Evolutionary conservation across 352 stramenopile species (phyloP).

Genomic region (Peronospora belbahrii): DNA sequence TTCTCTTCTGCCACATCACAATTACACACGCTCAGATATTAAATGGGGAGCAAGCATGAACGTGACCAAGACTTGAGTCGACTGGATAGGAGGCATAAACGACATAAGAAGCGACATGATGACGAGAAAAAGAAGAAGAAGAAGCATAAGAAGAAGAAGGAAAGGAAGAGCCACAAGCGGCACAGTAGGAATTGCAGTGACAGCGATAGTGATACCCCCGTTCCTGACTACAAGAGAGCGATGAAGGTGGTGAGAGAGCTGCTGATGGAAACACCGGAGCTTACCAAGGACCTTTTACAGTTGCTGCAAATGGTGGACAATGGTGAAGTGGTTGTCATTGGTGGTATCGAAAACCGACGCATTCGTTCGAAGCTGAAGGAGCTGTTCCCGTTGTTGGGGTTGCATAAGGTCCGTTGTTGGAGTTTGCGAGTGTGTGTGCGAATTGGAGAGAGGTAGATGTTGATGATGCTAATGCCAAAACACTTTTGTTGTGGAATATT

Average conservation of each 20-base stretch:
- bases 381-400: conserved; percentile 66
- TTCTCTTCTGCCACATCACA: conserved; percentile 12
- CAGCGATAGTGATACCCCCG: conserved; percentile 12
- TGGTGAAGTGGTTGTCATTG: conserved; percentile 65
- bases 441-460: neutral
- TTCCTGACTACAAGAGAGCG: conserved; percentile 27
- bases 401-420: conserved; percentile 37
- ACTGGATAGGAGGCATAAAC: conserved; percentile 27
- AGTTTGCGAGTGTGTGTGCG: neutral
- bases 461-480: neutral
- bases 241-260: conserved; percentile 43
- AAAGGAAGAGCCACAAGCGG: conserved; percentile 11
- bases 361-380: conserved; percentile 55
- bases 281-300: conserved; percentile 49
- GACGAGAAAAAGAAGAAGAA: conserved; percentile 29
- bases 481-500: neutral
- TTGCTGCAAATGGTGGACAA: conserved; percentile 75
- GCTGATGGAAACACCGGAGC: conserved; percentile 55
- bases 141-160: conserved; percentile 26
- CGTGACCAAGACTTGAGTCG: conserved; percentile 13
- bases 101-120: conserved; percentile 25
- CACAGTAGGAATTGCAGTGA: conserved; percentile 10
- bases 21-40: conserved; percentile 12
- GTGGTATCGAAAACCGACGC: conserved; percentile 62
- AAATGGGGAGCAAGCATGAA: conserved; percentile 23